Percentiles rank a stretch among this genome's conserved stretches.
Evolutionary conservation across 176 grass and related monocot genomes (phyloP).

Genomic region (Saccharum spontaneum): DNA sequence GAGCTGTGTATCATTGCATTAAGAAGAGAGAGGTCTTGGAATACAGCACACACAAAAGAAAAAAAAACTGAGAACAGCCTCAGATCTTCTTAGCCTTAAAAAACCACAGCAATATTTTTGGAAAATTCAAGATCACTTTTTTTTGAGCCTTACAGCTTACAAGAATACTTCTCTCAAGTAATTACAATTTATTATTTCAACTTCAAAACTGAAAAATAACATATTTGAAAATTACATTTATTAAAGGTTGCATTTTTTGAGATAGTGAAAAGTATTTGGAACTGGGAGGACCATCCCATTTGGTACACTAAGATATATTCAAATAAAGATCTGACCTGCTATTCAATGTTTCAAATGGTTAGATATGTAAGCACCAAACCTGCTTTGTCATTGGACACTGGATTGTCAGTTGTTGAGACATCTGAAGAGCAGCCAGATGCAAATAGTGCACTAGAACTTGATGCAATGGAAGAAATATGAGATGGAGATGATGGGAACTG

Average conservation of each 20-base stretch:
- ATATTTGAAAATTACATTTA: neutral
- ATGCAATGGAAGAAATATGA: constrained; percentile 8
- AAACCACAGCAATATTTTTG: too few relatives aligned
- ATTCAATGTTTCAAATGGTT: neutral
- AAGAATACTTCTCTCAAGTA: too few relatives aligned
- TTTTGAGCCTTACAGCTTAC: too few relatives aligned
- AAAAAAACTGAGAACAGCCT: too few relatives aligned
- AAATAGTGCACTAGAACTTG: constrained; percentile 35
- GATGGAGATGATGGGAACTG: neutral
- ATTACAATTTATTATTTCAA: neutral
- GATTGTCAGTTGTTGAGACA: neutral
- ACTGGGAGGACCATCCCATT: neutral
- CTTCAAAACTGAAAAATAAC: neutral
- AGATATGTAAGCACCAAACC: constrained; percentile 21
- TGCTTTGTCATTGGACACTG: constrained; percentile 30
- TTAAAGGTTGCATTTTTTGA: neutral
- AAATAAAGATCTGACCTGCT: neutral
- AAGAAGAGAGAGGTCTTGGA: too few relatives aligned
- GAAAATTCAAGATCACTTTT: too few relatives aligned
- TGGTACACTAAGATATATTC: neutral
- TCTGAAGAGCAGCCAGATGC: constrained; percentile 19
- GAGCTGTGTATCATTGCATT: too few relatives aligned
- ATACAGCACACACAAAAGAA: too few relatives aligned
- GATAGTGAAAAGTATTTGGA: neutral
- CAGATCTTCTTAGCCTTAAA: too few relatives aligned